phyloP scores from a whole-genome alignment of 2,329 filamentous ascomycete genomes.

The Delphinella strobiligena region DNA sequence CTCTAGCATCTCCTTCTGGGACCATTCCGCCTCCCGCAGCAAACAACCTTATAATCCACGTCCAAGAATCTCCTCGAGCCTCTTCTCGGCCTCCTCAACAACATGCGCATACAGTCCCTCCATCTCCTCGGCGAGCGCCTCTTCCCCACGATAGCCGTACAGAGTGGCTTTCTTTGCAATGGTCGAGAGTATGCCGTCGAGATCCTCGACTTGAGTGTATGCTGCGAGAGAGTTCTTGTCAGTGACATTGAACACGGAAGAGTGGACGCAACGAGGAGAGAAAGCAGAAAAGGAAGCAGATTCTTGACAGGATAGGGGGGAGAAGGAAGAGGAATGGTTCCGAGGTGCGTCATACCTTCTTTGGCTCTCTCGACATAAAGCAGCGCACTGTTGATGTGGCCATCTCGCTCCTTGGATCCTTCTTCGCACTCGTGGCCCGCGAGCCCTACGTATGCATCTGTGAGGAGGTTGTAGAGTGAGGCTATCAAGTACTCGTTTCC shows the following conservation, averaged over 20 bases:
- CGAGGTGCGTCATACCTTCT: constrained; percentile 25
- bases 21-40: too few relatives aligned
- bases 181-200: constrained; percentile 62
- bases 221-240: constrained; percentile 23
- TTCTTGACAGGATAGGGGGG: too few relatives aligned
- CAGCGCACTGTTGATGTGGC: constrained; percentile 16
- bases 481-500: constrained; percentile 52
- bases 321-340: too few relatives aligned
- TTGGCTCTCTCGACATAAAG: constrained; percentile 18
- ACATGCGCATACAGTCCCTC: constrained; percentile 9
- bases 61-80: constrained; percentile 5
- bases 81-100: constrained; percentile 7
- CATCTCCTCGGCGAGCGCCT: constrained; percentile 10
- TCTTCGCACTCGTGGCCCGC: constrained; percentile 42
- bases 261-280: not conserved
- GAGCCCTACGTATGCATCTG: constrained; percentile 67
- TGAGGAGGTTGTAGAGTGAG: constrained; percentile 56
- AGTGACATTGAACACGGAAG: not conserved
- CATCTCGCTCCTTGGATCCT: constrained; percentile 15
- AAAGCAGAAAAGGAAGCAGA: too few relatives aligned
- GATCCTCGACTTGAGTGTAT: constrained; percentile 56
- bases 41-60: not conserved
- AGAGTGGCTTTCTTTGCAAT: constrained; percentile 61
- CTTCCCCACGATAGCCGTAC: constrained; percentile 9
- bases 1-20: not conserved